Percentiles rank a stretch among this genome's conserved stretches.
Evolutionary conservation across 306 rosid species (phyloP).

Genomic region (Medicago lupulina): DNA sequence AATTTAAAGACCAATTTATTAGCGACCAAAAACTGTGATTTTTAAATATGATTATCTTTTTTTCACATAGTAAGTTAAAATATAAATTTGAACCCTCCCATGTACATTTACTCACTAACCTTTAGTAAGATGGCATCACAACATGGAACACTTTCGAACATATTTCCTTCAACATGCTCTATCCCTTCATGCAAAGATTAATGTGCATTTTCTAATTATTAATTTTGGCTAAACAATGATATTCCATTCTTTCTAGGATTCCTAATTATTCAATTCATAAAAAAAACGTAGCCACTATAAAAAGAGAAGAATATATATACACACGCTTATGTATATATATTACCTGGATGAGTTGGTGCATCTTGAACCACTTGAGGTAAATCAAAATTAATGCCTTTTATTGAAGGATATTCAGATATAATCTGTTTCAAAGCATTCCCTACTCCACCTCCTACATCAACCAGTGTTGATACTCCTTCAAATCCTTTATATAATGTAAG

Average conservation of each 20-base stretch:
- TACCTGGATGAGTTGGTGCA: constrained; percentile 27
- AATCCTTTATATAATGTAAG: constrained; percentile 8
- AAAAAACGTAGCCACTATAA: background rate
- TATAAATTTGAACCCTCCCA: background rate
- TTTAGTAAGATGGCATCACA: constrained; percentile 41
- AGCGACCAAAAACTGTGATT: background rate
- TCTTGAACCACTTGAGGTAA: constrained; percentile 34
- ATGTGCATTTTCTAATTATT: background rate
- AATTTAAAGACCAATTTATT: background rate
- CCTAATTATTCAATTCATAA: background rate
- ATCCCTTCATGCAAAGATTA: constrained; percentile 28
- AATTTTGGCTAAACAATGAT: background rate
- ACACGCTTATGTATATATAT: background rate
- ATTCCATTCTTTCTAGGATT: background rate
- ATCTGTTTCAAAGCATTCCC: background rate
- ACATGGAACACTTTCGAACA: constrained; percentile 38
- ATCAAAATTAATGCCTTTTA: constrained; percentile 39
- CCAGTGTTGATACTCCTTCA: constrained; percentile 24
- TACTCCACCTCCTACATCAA: constrained; percentile 37
- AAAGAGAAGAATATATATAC: background rate
- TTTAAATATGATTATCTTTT: background rate
- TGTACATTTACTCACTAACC: constrained; percentile 12
- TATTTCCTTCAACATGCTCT: constrained; percentile 31
- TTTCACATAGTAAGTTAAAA: background rate
- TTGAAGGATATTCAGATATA: constrained; percentile 29